Base-by-base conservation (phyloP, 345 rosid species). In the Durio zibethinus region DNA sequence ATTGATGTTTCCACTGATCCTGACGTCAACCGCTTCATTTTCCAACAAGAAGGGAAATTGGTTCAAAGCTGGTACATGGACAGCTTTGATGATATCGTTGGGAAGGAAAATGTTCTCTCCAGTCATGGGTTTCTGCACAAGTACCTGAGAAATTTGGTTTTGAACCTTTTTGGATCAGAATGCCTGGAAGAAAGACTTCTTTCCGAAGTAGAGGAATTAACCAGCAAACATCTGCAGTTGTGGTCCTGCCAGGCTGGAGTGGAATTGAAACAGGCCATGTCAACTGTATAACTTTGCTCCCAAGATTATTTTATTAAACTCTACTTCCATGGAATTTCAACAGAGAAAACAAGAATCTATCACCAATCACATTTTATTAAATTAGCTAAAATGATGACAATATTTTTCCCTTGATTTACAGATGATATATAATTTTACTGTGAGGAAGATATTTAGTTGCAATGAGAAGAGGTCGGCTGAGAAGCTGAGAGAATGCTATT, bases 371-470 rank as follows among this genome's bases (percentile, higher is more conserved):
- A 45, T 12, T 45, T 20, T 2, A 7, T 21, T 57, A 21, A 27
- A 59, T 59, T 33, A 2, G 18, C 47, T 38, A 36, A 36, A 35
- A 65, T 65, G 2, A 38, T 36, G 70, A n/a, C 16, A 36, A n/a
- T n/a, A n/a, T 11, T 38, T 38, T 20, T n/a, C 27, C 38, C 16
- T 57, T 25, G 50, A 5, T 20, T 21, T 38, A 25, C 82, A 81
- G 86, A 70, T 85, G 80, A 73, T 85, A 74, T 79, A 81, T 65
- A 76, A 81, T 57, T 79, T 75, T 35, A 66, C 80, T 8, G 72
- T 84, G 0, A 74, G 53, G n/a, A 70, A 79, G 64, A 63, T 85
- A 31, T 78, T 83, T 27, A 47, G 84, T 25, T 72, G 77, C 70
- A 79, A 74, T 14, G 15, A 76, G 35, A 73, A 73, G n/a, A 80